These are phyloP conservation scores for Fusarium anthophilum DNA, from an alignment of 2,329 filamentous ascomycete genomes.

Conservation along the genomic window DNA sequence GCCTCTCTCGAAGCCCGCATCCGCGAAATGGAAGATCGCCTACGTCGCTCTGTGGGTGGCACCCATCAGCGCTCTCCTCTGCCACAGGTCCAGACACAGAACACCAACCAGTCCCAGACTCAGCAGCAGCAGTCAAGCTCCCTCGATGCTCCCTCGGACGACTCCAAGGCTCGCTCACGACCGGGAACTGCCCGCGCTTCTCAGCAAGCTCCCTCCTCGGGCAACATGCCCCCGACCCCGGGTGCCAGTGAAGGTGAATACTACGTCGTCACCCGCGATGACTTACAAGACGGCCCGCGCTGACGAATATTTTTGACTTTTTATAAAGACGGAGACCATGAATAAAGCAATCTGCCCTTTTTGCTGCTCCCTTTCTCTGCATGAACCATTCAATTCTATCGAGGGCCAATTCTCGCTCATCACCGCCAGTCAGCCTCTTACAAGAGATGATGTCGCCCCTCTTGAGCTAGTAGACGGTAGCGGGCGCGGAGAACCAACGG, in stretches of 20 bases:
- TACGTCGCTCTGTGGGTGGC: slow-evolving; percentile 56
- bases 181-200: slow-evolving; percentile 63
- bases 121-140: slow-evolving; percentile 26
- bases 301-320: slow-evolving; percentile 42
- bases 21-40: slow-evolving; percentile 83
- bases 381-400: slow-evolving; percentile 25
- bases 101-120: slow-evolving; percentile 27
- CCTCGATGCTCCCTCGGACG: slow-evolving; percentile 39
- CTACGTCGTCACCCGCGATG: slow-evolving; percentile 49
- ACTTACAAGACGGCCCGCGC: slow-evolving; percentile 45
- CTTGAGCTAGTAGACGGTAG: slow-evolving; percentile 22
- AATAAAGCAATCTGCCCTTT: slow-evolving; percentile 40
- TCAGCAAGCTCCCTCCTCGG: slow-evolving; percentile 62
- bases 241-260: slow-evolving; percentile 72
- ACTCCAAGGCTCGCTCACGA: slow-evolving; percentile 57
- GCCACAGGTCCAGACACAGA: slow-evolving; percentile 21
- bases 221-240: slow-evolving; percentile 68
- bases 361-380: not conserved
- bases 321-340: slow-evolving; percentile 51
- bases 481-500: slow-evolving; percentile 14
- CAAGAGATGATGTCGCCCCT: slow-evolving; percentile 10
- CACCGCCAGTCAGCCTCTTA: slow-evolving; percentile 9
- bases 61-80: slow-evolving; percentile 30
- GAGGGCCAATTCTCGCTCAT: not conserved
- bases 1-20: slow-evolving; percentile 86